Evolutionary conservation across 306 rosid species (phyloP), one percentile per base, ranked within the genome.

Genomic region (Lablab purpureus): DNA sequence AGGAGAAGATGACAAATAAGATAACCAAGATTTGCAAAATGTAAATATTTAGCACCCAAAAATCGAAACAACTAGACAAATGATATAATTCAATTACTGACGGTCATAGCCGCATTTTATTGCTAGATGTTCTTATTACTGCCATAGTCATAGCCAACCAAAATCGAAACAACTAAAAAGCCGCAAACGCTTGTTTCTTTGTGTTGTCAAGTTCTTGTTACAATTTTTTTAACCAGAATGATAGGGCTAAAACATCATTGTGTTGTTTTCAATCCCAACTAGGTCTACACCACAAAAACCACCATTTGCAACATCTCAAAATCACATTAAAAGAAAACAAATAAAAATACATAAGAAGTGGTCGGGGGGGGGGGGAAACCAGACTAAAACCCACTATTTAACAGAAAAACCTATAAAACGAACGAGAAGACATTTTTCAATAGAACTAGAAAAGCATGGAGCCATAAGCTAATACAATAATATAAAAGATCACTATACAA

Each of bases 101-200:
- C 25, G 28, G 11, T 15, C 15, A 22, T 19, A 11, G 62, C 40
- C 40, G 19, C 18, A 59, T 18, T 32, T 13, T 51, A 15, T 22
- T 50, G 30, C 74, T 52, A 17, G 5, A 15, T 37, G 54, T 40
- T 40, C 45, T 40, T 10, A 2, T 37, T 40, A 40, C 45, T 9
- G 45, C 10, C 45, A 10, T 40, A 37, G 11, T 37, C 41, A 36
- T 8, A 37, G 12, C 9, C 43, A 37, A 37, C 46, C 47, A 46
- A 34, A 49, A 8, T 60, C 19, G 18, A 60, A 46, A 82, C n/a
- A 81, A 54, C 30, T 45, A 19, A 40, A 41, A 28, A 62, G 25
- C 65, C 68, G 25, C 14, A 46, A 75, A 54, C 36, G 65, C 71
- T 45, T 5, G 65, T 67, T 55, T 81, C 80, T 56, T 58, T 22